phyloP scores from a whole-genome alignment of 768 basidiomycete species.

The Suillus clintonianus region DNA sequence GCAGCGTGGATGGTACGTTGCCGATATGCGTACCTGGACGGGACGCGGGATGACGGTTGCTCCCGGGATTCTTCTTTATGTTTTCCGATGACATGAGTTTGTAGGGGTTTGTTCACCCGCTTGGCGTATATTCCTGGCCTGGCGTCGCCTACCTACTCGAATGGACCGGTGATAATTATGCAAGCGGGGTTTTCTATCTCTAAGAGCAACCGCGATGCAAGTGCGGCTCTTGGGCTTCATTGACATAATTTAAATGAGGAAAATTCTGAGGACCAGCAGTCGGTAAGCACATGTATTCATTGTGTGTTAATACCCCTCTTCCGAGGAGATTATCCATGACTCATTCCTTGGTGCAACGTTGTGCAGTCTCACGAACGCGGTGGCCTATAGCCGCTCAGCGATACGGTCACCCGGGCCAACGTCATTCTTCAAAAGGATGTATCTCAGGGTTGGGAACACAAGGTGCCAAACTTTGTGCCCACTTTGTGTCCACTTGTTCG shows the following conservation, averaged over 20 bases:
- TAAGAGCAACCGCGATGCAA: neutral
- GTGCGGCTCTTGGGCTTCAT: neutral
- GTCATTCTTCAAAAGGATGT: neutral
- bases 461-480: neutral
- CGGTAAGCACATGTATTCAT: neutral
- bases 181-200: neutral
- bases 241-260: neutral
- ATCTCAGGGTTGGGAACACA: neutral
- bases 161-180: neutral
- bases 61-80: neutral
- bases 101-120: neutral
- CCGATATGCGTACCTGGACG: neutral
- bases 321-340: neutral
- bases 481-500: neutral
- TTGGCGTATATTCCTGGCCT: neutral
- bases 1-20: neutral
- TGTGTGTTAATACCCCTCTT: neutral
- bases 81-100: neutral
- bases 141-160: neutral
- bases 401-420: neutral
- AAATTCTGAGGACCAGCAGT: neutral
- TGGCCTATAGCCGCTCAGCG: neutral
- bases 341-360: neutral
- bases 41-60: neutral
- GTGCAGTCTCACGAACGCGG: neutral